These are phyloP conservation scores for Blastobotrys persicus DNA, from an alignment of 1,139 yeast species.

Conservation along the genomic window DNA sequence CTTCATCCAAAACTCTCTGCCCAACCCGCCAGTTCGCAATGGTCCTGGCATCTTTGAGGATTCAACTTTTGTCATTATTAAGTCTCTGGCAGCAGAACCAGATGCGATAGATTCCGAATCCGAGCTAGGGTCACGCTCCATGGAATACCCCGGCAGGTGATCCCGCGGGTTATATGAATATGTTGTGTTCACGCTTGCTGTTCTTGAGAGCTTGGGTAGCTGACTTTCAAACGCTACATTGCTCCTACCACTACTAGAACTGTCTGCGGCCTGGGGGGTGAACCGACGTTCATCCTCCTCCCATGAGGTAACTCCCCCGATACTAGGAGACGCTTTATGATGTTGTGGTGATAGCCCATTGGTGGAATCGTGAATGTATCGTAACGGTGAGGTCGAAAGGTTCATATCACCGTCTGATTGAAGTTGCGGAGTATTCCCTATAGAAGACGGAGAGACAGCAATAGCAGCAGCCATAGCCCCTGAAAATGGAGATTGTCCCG, in stretches of 20 bases:
- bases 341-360: conserved; percentile 21
- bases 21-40: conserved; percentile 32
- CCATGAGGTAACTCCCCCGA: conserved; percentile 17
- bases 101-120: conserved; percentile 34
- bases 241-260: conserved; percentile 12
- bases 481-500: conserved; percentile 12
- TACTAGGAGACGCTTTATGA: conserved; percentile 22
- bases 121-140: conserved; percentile 32
- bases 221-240: neutral
- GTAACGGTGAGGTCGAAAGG: neutral
- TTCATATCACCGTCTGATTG: neutral
- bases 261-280: neutral
- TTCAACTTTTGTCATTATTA: conserved; percentile 23
- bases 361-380: conserved; percentile 5
- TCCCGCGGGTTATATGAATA: conserved; percentile 27
- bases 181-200: conserved; percentile 26
- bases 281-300: conserved; percentile 10
- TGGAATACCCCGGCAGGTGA: conserved; percentile 31
- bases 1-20: conserved; percentile 84
- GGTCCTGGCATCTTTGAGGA: conserved; percentile 23
- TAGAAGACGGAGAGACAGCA: neutral
- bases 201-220: conserved; percentile 23
- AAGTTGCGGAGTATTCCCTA: neutral
- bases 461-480: conserved; percentile 11
- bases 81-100: conserved; percentile 19